Conservation (phyloP, 1,284 basidiomycete genomes). For the Trichosporon faecale region DNA sequence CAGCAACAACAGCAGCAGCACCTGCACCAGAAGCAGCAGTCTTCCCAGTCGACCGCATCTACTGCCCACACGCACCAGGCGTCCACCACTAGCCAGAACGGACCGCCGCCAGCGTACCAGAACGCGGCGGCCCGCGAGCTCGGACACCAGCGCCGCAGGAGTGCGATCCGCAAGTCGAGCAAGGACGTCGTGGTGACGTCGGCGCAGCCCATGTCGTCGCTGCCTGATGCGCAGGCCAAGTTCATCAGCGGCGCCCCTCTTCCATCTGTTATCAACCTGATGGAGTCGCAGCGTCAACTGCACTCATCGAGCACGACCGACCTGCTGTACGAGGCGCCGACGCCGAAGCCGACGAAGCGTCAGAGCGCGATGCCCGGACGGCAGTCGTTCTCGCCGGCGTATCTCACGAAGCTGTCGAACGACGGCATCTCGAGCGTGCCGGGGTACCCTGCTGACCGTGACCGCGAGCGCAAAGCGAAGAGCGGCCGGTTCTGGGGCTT, state of each 20-base stretch:
- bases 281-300: slow-evolving; percentile 38
- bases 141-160: slow-evolving; percentile 30
- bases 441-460: slow-evolving; percentile 46
- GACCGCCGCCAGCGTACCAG: slow-evolving; percentile 12
- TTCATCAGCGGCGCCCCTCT: slow-evolving; percentile 55
- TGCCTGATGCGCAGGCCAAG: slow-evolving; percentile 63
- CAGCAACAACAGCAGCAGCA: slow-evolving; percentile 27
- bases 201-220: slow-evolving; percentile 62
- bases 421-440: slow-evolving; percentile 39
- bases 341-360: slow-evolving; percentile 36
- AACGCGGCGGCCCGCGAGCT: background rate
- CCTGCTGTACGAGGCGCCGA: slow-evolving; percentile 17
- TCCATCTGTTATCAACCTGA: slow-evolving; percentile 50
- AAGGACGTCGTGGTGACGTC: slow-evolving; percentile 62
- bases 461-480: slow-evolving; percentile 82
- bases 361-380: slow-evolving; percentile 46
- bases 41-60: background rate
- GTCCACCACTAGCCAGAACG: background rate
- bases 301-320: slow-evolving; percentile 17
- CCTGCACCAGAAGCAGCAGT: background rate
- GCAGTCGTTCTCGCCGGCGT: slow-evolving; percentile 39
- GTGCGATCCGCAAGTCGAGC: slow-evolving; percentile 51
- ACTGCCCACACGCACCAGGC: background rate
- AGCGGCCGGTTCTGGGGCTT: slow-evolving; percentile 85
- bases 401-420: slow-evolving; percentile 42